Evolutionary conservation across 2,329 filamentous ascomycete genomes (phyloP), one percentile per base, ranked within the genome.

Genomic region (Orbilia ellipsospora): DNA sequence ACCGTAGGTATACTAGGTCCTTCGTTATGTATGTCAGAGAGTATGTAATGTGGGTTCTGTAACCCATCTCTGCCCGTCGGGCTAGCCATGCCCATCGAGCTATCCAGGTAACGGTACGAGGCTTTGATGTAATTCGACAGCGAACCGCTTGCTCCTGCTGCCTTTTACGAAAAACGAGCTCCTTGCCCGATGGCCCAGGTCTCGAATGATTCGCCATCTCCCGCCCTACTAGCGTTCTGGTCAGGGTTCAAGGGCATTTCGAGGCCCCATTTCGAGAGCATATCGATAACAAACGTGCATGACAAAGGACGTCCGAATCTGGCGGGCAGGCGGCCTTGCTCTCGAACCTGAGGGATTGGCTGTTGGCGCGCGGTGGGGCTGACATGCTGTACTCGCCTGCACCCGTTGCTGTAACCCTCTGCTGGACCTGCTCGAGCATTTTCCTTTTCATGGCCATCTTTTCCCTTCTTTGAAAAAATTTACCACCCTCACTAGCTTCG

Each of bases 231-330:
- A 36, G 31, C 31, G 45, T 61, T 73, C 57, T 45, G 50, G 57
- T 62, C 69, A 65, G 69, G 61, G 69, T 73, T 67, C 62, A 60
- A 50, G 61, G 55, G 55, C 68, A 63, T 48, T 48, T 48, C 44
- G 26, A 42, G 44, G 44, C 44, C 44, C 44, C 44, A 63, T 48
- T 48, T 48, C 44, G 31, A 36, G 31, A 10, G 31, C 31, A 48
- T 73, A 73, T 73, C 68, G 68, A 73, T 73, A 73, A 66, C 68
- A 73, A 65, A 64, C 68, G 48, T 73, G 68, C 62, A 36, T 36
- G 31, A 36, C 5, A 7, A 36, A 36, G 31, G 10, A 36, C 36
- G 51, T 55, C 65, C 55, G 60, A 55, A 62, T 73, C 56, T 55
- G 55, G 55, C 40, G 31, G 31, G 31, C 31, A 36, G 31, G 31